These are phyloP conservation scores for Candida pini DNA, from an alignment of 805 yeast genomes.

Conservation along the genomic window DNA sequence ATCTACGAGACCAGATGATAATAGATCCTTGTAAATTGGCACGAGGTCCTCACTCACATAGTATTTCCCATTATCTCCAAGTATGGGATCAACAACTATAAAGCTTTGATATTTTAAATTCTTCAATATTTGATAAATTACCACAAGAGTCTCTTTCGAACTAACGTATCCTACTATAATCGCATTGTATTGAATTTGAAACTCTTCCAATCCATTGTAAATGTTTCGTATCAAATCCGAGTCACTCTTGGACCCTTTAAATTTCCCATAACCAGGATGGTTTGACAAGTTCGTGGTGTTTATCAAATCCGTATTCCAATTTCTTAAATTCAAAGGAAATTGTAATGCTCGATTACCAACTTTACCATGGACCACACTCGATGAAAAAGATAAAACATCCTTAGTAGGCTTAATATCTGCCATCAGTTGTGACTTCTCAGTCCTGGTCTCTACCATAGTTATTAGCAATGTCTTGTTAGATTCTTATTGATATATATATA, in stretches of 20 bases:
- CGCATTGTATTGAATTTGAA: constrained; percentile 52
- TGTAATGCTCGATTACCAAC: constrained; percentile 92
- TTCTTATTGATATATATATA: too few species aligned
- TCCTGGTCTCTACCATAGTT: too few species aligned
- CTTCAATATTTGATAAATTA: constrained; percentile 32
- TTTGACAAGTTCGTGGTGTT: constrained; percentile 88
- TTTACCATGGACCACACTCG: constrained; percentile 93
- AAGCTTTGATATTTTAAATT: constrained; percentile 27
- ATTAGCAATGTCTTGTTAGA: too few species aligned
- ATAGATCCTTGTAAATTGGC: constrained; percentile 44
- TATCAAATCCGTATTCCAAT: constrained; percentile 90
- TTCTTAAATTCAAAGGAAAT: constrained; percentile 77
- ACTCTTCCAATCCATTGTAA: constrained; percentile 48
- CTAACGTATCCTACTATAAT: constrained; percentile 81
- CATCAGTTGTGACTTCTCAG: too few species aligned
- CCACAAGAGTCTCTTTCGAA: constrained; percentile 46
- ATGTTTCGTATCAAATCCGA: constrained; percentile 43
- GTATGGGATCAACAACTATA: constrained; percentile 83
- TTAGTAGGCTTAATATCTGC: constrained; percentile 4
- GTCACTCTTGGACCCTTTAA: constrained; percentile 51
- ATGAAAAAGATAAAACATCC: constrained; percentile 56
- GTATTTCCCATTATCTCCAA: constrained; percentile 83
- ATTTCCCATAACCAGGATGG: constrained; percentile 81
- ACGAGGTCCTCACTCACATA: constrained; percentile 63
- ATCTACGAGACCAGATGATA: constrained; percentile 32